Evolutionary conservation across 202 grass and related monocot genomes (phyloP), one percentile per base, ranked within the genome.

Genomic region (Panicum virgatum): DNA sequence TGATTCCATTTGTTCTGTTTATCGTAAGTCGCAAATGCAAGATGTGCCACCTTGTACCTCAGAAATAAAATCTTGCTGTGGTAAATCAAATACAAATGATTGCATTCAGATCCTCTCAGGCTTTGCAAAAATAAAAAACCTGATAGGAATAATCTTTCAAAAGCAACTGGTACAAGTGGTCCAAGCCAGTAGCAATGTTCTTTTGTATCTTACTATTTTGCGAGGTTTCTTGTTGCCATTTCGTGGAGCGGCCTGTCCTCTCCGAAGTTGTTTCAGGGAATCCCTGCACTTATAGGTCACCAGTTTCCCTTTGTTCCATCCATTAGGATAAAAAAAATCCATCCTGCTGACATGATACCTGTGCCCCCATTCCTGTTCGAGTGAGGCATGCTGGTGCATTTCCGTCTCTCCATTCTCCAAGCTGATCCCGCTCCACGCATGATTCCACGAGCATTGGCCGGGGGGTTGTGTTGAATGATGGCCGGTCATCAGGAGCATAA

Each of bases 401-500:
- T 86, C 53, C 63, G 44, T n/a, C n/a, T 62, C 60, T n/a, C n/a
- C n/a, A n/a, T n/a, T n/a, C 52, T 69, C 79, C 52, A 75, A 69
- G 53, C 30, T 5, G 19, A 52, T 13, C 62, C 79, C 7, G 52
- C 25, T 34, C 44, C 27, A 44, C 6, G 80, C 11, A 53, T 9
- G 84, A 86, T 86, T 75, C 68, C 79, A 45, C 11, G 2, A 64
- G 62, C 80, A 86, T 86, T 45, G 69, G 61, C 61, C 78, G 45
- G 50, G 50, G 69, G 68, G 57, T 47, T 79, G 37, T 79, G 74
- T 46, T 45, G 62, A 80, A 83, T 75, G 62, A 90, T 90, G 36
- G 53, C 75, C 53, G 84, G 68, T 83, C 69, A 63, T 86, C 68
- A 63, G 60, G 37, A 69, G 69, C 88, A 86, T 62, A 78, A 80